Percentiles rank a stretch among this genome's conserved stretches.
phyloP scores from a whole-genome alignment of 2,329 filamentous ascomycete genomes.

The Thielaviopsis ethacetica region DNA sequence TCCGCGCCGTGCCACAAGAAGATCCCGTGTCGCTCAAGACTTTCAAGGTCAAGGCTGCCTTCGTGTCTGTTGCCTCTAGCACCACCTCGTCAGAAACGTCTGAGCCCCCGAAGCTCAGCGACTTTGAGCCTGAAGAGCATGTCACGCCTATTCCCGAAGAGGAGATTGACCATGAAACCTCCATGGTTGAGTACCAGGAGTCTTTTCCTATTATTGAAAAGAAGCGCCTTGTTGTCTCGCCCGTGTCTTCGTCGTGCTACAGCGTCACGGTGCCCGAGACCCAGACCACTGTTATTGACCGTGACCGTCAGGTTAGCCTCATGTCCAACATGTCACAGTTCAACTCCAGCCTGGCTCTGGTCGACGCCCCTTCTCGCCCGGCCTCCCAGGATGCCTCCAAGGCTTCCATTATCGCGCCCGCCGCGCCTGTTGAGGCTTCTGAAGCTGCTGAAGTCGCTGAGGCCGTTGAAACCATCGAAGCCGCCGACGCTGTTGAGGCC shows the following conservation, averaged over 20 bases:
- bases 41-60: neutral
- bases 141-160: neutral
- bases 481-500: neutral
- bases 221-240: constrained; percentile 3
- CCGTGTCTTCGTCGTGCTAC: constrained; percentile 10
- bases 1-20: neutral
- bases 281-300: constrained; percentile 8
- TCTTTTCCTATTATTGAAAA: neutral
- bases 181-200: neutral
- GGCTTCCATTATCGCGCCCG: neutral
- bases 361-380: constrained; percentile 5
- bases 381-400: constrained; percentile 4
- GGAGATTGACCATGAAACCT: neutral
- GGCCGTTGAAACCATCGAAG: neutral
- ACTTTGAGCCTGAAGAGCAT: neutral
- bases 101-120: neutral
- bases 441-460: neutral
- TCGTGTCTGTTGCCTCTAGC: neutral
- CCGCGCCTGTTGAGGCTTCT: neutral
- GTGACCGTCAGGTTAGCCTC: constrained; percentile 10
- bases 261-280: constrained; percentile 11
- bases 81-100: neutral
- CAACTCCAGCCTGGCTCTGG: constrained; percentile 8
- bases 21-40: neutral
- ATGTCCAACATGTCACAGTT: constrained; percentile 12